Conservation (phyloP, 1,284 basidiomycete genomes). For the Sporisorium graminicola region DNA sequence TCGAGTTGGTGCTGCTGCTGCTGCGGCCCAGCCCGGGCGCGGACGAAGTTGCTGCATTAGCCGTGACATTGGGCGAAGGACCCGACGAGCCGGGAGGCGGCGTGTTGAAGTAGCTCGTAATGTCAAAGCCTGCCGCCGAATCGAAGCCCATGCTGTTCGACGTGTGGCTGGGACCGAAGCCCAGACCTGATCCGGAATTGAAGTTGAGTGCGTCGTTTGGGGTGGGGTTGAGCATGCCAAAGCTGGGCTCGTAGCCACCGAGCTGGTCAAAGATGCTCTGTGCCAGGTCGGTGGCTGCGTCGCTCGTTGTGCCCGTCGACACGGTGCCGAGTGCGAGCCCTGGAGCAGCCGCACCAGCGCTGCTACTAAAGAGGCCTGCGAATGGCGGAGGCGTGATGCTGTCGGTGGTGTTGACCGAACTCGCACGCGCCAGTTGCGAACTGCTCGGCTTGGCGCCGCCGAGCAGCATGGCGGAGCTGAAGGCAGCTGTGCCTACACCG, state of each 20-base stretch:
- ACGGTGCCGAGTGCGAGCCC: conserved; percentile 42
- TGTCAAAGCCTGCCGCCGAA: conserved; percentile 48
- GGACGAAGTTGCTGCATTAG: conserved; percentile 12
- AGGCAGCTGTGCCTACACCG: conserved; percentile 42
- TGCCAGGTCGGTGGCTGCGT: conserved; percentile 45
- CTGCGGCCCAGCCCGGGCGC: conserved; percentile 24
- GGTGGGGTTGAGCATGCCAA: conserved; percentile 54
- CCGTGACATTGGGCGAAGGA: conserved; percentile 33
- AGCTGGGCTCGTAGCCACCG: conserved; percentile 52
- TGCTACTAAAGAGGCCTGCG: conserved; percentile 32
- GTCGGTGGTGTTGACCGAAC: conserved; percentile 39
- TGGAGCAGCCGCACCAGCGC: conserved; percentile 15
- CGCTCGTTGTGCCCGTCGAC: conserved; percentile 39
- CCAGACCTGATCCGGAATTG: conserved; percentile 30
- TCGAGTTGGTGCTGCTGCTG: conserved; percentile 30
- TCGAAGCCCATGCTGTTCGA: conserved; percentile 54
- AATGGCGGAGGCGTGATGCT: conserved; percentile 51
- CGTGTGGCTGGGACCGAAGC: conserved; percentile 43
- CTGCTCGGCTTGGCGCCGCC: conserved; percentile 22
- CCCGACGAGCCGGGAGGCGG: conserved; percentile 33
- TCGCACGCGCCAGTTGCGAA: conserved; percentile 28
- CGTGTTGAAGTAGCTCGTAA: conserved; percentile 49
- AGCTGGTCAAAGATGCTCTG: conserved; percentile 61
- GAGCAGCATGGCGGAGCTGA: conserved; percentile 46
- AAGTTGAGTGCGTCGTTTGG: conserved; percentile 53